Conservation (phyloP, 768 basidiomycete genomes). For the Lactifluus piperatus region DNA sequence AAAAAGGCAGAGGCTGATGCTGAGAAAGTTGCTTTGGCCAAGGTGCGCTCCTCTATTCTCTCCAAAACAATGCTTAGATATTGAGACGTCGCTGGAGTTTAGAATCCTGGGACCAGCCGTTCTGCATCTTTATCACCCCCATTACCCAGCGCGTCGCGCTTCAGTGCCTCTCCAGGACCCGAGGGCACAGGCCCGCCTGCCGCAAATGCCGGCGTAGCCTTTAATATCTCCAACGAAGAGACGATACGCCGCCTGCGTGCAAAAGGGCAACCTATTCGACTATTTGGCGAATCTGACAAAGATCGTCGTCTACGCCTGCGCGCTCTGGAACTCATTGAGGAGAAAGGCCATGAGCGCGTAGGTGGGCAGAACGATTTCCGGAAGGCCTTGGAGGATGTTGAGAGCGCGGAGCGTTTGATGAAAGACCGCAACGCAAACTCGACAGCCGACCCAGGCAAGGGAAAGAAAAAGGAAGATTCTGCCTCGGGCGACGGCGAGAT, state of each 20-base stretch:
- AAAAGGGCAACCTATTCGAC: conserved; percentile 89
- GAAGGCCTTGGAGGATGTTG: conserved; percentile 80
- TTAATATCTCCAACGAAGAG: conserved; percentile 92
- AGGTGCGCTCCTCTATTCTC: conserved; percentile 25
- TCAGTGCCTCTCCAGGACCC: conserved; percentile 31
- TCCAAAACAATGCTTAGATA: background rate
- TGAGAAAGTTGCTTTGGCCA: conserved; percentile 18
- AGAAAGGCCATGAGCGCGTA: conserved; percentile 68
- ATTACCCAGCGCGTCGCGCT: conserved; percentile 21
- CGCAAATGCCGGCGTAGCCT: conserved; percentile 31
- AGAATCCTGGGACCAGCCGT: conserved; percentile 8
- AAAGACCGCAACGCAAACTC: conserved; percentile 40
- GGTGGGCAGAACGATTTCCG: conserved; percentile 95
- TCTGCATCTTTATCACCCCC: conserved; percentile 19
- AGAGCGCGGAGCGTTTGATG: conserved; percentile 62
- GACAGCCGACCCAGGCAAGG: conserved; percentile 36
- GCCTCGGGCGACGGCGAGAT: conserved; percentile 33
- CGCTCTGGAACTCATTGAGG: conserved; percentile 92
- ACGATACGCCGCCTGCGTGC: conserved; percentile 79
- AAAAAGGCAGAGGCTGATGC: conserved; percentile 14
- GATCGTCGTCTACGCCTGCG: conserved; percentile 83
- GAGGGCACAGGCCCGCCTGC: conserved; percentile 31
- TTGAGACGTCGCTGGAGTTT: conserved; percentile 20
- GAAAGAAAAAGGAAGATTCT: conserved; percentile 52
- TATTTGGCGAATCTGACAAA: conserved; percentile 95